phyloP scores from a whole-genome alignment of 345 rosid species.

The Luvunga scandens region DNA sequence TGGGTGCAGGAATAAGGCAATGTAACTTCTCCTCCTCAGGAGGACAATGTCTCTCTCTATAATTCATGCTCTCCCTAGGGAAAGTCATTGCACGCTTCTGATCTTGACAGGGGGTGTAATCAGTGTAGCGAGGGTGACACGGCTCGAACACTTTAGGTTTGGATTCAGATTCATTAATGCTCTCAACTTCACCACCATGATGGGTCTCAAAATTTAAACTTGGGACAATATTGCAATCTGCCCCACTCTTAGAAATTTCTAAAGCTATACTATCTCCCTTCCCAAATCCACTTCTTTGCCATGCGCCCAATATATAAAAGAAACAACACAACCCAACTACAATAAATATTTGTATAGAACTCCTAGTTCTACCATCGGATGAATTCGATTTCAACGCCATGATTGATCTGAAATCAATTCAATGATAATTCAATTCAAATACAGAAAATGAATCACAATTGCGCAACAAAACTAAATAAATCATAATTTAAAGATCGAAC shows the following conservation, averaged over 20 bases:
- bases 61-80: constrained; percentile 87
- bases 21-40: constrained; percentile 66
- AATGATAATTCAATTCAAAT: background rate
- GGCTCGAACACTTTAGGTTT: constrained; percentile 65
- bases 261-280: constrained; percentile 96
- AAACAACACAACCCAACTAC: constrained; percentile 83
- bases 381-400: constrained; percentile 81
- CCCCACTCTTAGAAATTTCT: constrained; percentile 72
- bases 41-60: constrained; percentile 93
- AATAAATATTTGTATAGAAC: constrained; percentile 79
- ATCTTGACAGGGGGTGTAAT: constrained; percentile 98
- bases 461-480: background rate
- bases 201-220: constrained; percentile 86
- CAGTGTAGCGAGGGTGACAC: constrained; percentile 59
- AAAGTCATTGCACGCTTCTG: constrained; percentile 96
- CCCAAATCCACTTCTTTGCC: constrained; percentile 98
- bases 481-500: background rate
- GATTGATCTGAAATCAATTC: constrained; percentile 32
- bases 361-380: constrained; percentile 79
- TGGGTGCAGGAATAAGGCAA: constrained; percentile 88
- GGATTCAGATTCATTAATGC: constrained; percentile 40
- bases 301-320: constrained; percentile 90
- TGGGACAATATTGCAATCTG: constrained; percentile 75
- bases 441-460: background rate
- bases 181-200: constrained; percentile 63